Evolutionary conservation across 768 basidiomycete species (phyloP), one percentile per base, ranked within the genome.

Genomic region (Tulasnella sp.): DNA sequence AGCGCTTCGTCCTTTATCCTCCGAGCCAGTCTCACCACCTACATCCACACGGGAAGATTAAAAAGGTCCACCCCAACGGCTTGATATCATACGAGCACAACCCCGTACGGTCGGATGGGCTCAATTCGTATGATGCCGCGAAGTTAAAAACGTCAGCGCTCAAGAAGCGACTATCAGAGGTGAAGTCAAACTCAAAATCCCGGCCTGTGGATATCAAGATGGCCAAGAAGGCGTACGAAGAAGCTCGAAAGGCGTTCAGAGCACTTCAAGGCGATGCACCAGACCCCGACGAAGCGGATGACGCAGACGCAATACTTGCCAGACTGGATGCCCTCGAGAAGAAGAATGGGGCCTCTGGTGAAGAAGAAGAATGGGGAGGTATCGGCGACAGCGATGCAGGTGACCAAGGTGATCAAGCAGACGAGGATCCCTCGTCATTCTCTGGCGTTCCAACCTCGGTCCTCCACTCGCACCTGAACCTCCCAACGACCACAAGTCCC

Each of bases 291-390:
- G 46, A 58, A 24, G n/a, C 40, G 6, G 50, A 54, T 42, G 76
- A 77, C 31, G 76, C 76, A 6, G 76, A 77, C 50, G 76, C 76
- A 18, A 77, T 77, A 11, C 50, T 77, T 28, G 50, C 42, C 5
- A 58, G 37, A 22, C 31, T 77, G 34, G 76, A 77, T 5, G 50
- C 50, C 31, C 31, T 22, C 9, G 40, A 77, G 7, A 77, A 77
- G n/a, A 20, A 37, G 12, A 54, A n/a, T 11, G 24, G 18, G 24
- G 9, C 42, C 42, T 42, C 8, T 42, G 42, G 16, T 18, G 76
- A 46, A 20, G 76, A 77, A 6, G 76, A 77, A 48, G 76, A 46
- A 77, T 77, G 76, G 76, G 76, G 76, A n/a, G 76, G 76, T 37
- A 58, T 77, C 34, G 40, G 24, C 11, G n/a, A 4, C 18, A 20